Evolutionary conservation across 164 flowering plant genomes (phyloP), one percentile per base, ranked within the genome.

Genomic region (Dillenia turbinata): DNA sequence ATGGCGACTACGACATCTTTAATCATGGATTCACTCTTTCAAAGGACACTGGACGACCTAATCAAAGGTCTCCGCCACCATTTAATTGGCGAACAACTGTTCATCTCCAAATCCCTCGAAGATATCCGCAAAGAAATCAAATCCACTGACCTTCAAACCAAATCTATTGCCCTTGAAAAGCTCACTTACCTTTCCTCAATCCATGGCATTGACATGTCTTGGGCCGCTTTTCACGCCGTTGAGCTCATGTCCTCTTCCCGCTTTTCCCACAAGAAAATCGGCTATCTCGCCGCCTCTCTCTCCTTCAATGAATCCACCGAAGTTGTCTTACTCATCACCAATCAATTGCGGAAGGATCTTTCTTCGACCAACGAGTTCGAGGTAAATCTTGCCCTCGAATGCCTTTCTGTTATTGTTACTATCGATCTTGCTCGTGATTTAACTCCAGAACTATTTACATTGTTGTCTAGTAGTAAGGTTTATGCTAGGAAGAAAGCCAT

Each of bases 281-380:
- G 82, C 6, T 94, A 85, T 71, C 81, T 78, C 55, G 87, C 96
- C 13, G 89, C 89, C 55, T 73, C 96, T 0, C 85, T 77, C 47
- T 85, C 94, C 16, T 89, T 94, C 76, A 48, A 77, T 58, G 84
- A 82, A 2, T 13, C 64, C 69, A 89, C 97, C 14, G 88, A 87
- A 12, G 89, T 94, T 0, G 63, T 88, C 40, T 79, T 91, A 24
- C 85, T 94, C 53, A 79, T 84, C 63, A 89, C 96, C 48, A 85
- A 94, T 60, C 97, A 88, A 70, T 79, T 94, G 43, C 77, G 96
- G 33, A 94, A 94, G 70, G 99, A 91, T 55, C 82, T 94, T 46
- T 59, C 70, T 9, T 73, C 84, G 48, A 51, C 66, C 12, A 85
- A 83, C 44, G 81, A 77, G 43, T 79, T 60, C 52, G 96, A 91